Evolutionary conservation across 805 yeast species (phyloP).

Genomic region (Yamadazyma akitaensis): DNA sequence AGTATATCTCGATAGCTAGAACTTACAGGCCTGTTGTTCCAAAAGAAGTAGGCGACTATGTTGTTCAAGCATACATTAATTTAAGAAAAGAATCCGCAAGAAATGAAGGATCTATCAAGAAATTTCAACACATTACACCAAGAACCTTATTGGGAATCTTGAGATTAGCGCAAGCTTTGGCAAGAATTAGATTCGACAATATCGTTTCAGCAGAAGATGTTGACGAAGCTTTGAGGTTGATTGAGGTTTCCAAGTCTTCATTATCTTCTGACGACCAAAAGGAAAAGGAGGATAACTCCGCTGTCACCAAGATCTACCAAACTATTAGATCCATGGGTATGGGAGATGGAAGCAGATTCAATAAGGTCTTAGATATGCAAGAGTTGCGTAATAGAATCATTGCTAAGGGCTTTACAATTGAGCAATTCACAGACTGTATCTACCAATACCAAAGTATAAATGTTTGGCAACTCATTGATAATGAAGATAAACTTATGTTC

Average conservation of each 20-base stretch:
- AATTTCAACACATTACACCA: constrained; percentile 91
- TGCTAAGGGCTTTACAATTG: constrained; percentile 80
- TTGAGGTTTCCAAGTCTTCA: constrained; percentile 81
- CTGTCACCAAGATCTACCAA: constrained; percentile 66
- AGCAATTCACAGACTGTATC: constrained; percentile 73
- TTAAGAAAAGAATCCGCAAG: constrained; percentile 88
- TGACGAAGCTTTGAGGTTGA: constrained; percentile 89
- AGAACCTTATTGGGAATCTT: constrained; percentile 88
- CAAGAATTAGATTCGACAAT: constrained; percentile 79
- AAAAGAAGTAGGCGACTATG: constrained; percentile 78
- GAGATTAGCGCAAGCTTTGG: constrained; percentile 92
- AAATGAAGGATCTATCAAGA: constrained; percentile 69
- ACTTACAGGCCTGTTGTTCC: constrained; percentile 82
- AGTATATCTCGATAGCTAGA: constrained; percentile 83
- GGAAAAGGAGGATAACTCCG: constrained; percentile 59
- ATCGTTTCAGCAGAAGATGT: constrained; percentile 76
- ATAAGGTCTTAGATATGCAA: constrained; percentile 38
- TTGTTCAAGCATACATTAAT: constrained; percentile 80
- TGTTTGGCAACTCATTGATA: constrained; percentile 74
- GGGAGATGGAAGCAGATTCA: constrained; percentile 26
- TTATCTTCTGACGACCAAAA: constrained; percentile 54
- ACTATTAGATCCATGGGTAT: constrained; percentile 60
- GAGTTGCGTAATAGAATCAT: constrained; percentile 61
- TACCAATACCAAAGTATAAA: constrained; percentile 67
- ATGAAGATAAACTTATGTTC: constrained; percentile 61